These are phyloP conservation scores for Nigrograna mackinnonii DNA, from an alignment of 2,329 filamentous ascomycete species.

Conservation along the genomic window DNA sequence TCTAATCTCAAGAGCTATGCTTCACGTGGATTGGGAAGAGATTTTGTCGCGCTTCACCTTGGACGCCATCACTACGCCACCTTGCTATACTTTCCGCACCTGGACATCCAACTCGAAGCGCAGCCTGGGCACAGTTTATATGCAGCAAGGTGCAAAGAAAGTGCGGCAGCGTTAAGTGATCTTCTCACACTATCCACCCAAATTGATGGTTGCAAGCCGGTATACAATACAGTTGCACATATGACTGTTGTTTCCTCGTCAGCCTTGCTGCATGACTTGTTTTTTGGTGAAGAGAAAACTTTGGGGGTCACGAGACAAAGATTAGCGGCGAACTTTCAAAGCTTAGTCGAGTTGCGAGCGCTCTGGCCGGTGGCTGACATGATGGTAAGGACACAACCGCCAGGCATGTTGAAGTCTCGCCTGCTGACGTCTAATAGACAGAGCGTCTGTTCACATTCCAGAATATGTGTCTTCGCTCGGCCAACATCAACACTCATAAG, in stretches of 20 bases:
- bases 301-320: constrained; percentile 38
- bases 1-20: constrained; percentile 43
- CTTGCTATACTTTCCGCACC: constrained; percentile 52
- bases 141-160: constrained; percentile 10
- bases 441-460: constrained; percentile 47
- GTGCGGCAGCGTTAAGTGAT: constrained; percentile 45
- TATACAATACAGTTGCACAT: constrained; percentile 52
- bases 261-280: constrained; percentile 50
- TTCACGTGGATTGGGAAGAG: constrained; percentile 43
- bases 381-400: constrained; percentile 2
- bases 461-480: constrained; percentile 35
- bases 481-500: constrained; percentile 12
- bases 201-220: constrained; percentile 42
- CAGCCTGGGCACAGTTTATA: constrained; percentile 12
- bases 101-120: constrained; percentile 34
- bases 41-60: constrained; percentile 51
- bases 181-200: constrained; percentile 46
- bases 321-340: constrained; percentile 50
- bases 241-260: constrained; percentile 53
- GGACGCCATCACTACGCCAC: constrained; percentile 53
- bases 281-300: constrained; percentile 44
- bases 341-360: constrained; percentile 43
- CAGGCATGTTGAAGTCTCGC: not conserved
- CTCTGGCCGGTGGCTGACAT: constrained; percentile 41
- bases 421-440: constrained; percentile 22